Percentiles rank a stretch among this genome's conserved stretches.
Conservation (phyloP, 805 yeast species). For the Kluyveromyces starmeri region DNA sequence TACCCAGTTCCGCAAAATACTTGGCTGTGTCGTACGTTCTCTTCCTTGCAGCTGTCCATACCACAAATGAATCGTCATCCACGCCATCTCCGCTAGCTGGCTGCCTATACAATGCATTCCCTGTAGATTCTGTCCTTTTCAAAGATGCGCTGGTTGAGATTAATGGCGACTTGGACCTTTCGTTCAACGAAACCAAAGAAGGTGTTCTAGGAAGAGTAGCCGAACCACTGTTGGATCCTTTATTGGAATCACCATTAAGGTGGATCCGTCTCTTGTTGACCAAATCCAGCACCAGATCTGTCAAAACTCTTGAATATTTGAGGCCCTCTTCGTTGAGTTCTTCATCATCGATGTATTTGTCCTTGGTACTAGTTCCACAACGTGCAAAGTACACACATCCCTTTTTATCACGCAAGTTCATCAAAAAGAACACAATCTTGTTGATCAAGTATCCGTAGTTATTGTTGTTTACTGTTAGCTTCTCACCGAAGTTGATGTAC, state of each 20-base stretch:
- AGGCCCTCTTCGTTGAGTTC: conserved; percentile 69
- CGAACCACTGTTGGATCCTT: too few relatives aligned
- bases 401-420: conserved; percentile 79
- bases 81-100: conserved; percentile 45
- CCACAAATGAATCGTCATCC: conserved; percentile 55
- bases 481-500: conserved; percentile 83
- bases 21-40: conserved; percentile 76
- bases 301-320: conserved; percentile 55
- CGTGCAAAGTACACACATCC: conserved; percentile 93
- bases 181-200: conserved; percentile 2
- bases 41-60: conserved; percentile 92
- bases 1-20: conserved; percentile 53
- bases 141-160: conserved; percentile 20
- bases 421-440: conserved; percentile 82
- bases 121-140: conserved; percentile 18
- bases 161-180: conserved; percentile 17
- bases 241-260: background rate
- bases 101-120: conserved; percentile 26
- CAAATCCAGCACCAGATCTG: conserved; percentile 41
- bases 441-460: conserved; percentile 84
- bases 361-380: conserved; percentile 44
- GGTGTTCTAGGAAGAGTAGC: conserved; percentile 2
- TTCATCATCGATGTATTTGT: conserved; percentile 67
- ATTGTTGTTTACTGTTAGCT: conserved; percentile 68
- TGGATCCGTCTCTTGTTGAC: conserved; percentile 23